Evolutionary conservation across 192 early-diverging fungal genomes (phyloP), one percentile per base, ranked within the genome.

Genomic region (Physocladia obscura): DNA sequence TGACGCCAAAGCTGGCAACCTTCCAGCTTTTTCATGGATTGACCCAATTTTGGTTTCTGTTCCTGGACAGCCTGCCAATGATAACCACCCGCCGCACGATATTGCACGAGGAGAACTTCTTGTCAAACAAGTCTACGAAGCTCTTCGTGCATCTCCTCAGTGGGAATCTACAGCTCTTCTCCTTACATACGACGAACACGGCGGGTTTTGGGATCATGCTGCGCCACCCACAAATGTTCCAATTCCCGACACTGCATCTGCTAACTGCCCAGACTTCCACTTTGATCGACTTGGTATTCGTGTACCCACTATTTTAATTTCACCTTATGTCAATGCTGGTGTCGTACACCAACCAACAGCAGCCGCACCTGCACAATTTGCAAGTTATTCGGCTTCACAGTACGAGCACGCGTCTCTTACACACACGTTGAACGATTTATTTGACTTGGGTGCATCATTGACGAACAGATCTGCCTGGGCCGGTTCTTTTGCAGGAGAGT

Each of bases 181-280:
- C n/a, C 50, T 85, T 30, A 85, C 79, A 37, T 83, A 74, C 49
- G 83, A 85, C 59, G 83, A 84, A 57, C 76, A 84, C 60, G 83
- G 81, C 47, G 78, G 78, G 30, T 83, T 74, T 52, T 79, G 74
- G 31, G 83, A 84, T 62, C 80, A 82, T 56, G 80, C 80, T n/a
- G 55, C 74, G 13, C 75, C 83, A 24, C 83, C 83, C 57, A 40
- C 35, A 17, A 69, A 52, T 71, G 71, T 85, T 26, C 83, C 83
- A 5, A 77, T 57, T 59, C 80, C 83, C 35, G 83, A 84, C 65
- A 63, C 4, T 21, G 57, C 65, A 31, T 49, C 40, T 11, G 47
- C 47, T 48, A 15, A 22, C 31, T n/a, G 6, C 38, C 13, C 58
- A 19, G 62, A 48, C 29, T 84, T 84, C 61, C 54, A 76, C 22